Evolutionary conservation across 1,284 basidiomycete species (phyloP).

Genomic region (Austropuccinia psidii): DNA sequence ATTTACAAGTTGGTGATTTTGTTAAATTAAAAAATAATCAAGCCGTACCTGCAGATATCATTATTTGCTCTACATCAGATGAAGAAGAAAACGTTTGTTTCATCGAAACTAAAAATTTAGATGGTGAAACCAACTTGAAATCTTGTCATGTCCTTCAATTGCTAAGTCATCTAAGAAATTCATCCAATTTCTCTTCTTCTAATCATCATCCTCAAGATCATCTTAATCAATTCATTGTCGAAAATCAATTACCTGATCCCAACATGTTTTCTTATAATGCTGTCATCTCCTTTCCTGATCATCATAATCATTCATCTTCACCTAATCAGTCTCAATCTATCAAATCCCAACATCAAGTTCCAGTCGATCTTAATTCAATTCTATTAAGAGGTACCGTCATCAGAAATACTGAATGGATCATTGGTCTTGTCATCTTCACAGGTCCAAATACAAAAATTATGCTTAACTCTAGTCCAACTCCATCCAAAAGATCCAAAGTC

Average conservation of each 20-base stretch:
- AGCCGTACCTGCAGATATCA: constrained; percentile 77
- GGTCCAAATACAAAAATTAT: constrained; percentile 93
- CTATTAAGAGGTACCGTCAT: constrained; percentile 83
- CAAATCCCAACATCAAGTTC: constrained; percentile 42
- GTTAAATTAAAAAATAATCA: constrained; percentile 84
- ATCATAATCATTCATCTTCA: too few species aligned
- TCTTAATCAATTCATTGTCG: constrained; percentile 58
- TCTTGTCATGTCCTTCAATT: constrained; percentile 72
- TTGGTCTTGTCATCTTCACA: constrained; percentile 83
- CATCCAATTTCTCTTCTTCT: constrained; percentile 38
- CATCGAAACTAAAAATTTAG: constrained; percentile 97
- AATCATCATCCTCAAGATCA: constrained; percentile 52
- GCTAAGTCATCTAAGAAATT: constrained; percentile 61
- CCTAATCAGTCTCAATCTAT: too few species aligned
- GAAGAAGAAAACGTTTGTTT: constrained; percentile 86
- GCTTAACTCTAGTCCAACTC: constrained; percentile 85
- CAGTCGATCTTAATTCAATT: constrained; percentile 74
- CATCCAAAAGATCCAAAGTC: constrained; percentile 84
- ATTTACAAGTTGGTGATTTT: constrained; percentile 87
- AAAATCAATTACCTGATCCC: constrained; percentile 78
- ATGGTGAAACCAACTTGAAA: constrained; percentile 98
- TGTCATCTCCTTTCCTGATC: constrained; percentile 58
- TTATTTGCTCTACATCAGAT: constrained; percentile 94
- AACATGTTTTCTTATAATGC: constrained; percentile 93
- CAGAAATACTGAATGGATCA: constrained; percentile 84